A percentile compares a stretch with the other conserved stretches of the same genome.
Evolutionary conservation across 176 grass and related monocot genomes (phyloP).

Genomic region (Oryza australiensis): DNA sequence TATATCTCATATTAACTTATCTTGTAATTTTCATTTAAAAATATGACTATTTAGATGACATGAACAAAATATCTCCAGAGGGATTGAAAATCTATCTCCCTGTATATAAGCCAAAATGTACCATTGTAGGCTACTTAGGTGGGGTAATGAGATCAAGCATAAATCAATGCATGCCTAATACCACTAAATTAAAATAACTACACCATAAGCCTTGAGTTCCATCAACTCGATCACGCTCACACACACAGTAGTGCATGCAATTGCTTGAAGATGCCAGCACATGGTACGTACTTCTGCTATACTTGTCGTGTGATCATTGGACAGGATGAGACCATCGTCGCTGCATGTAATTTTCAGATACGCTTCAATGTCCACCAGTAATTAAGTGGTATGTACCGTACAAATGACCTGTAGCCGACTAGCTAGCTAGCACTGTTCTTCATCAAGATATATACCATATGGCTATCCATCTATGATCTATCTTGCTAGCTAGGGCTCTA

Average conservation of each 20-base stretch:
- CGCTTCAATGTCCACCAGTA: background rate
- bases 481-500: background rate
- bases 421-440: background rate
- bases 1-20: too few species aligned
- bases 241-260: background rate
- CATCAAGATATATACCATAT: background rate
- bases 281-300: too few species aligned
- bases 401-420: background rate
- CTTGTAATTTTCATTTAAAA: too few species aligned
- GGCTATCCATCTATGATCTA: background rate
- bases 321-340: background rate
- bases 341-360: background rate
- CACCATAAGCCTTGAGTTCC: background rate
- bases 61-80: too few species aligned
- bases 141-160: background rate
- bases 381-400: background rate
- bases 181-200: background rate
- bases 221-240: background rate
- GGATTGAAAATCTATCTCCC: too few species aligned
- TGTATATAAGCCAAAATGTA: too few species aligned
- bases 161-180: background rate
- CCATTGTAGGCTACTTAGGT: background rate
- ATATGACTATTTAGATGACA: too few species aligned
- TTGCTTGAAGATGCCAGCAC: background rate
- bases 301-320: background rate